Base-by-base conservation (phyloP, 768 basidiomycete species). In the Boletus insuetus region DNA sequence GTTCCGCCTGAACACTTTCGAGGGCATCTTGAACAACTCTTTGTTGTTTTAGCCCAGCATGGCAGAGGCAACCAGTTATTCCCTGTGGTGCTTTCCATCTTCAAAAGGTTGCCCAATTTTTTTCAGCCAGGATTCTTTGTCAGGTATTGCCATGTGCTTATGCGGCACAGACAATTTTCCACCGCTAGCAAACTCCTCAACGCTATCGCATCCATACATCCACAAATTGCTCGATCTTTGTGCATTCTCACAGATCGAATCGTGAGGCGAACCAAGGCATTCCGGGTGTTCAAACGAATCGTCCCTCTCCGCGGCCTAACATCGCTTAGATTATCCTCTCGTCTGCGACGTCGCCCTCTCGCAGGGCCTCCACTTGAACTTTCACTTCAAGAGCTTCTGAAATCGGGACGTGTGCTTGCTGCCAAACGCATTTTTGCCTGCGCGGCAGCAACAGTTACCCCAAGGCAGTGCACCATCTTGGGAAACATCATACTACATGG, bases 401-500 rank as follows among this genome's bases (percentile, higher is more conserved):
- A 54, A 69, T 59, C 74, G 2, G 71, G 75, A 14, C 78, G 80
- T 17, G 46, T 74, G 17, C 70, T 66, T 45, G 75, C 77, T 22
- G 85, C 82, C 4, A 75, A 75, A 51, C 73, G 63, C 53, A 54
- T 83, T 6, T 75, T 80, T 56, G 60, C 60, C 19, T 51, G 67
- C 24, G 66, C 67, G 3, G 64, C 64, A 29, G 46, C 53, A 20
- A 59, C 65, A 1, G 56, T 77, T 19, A 72, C 76, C 53, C 17
- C 53, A 5, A 62, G 59, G 53, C 66, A 66, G 14, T 65, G 70
- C 40, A 82, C 83, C 0, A 59, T 67, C 20, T 64, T 86, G 12
- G 84, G 83, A 4, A 90, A 89, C 61, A 74, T 76, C 31, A 75
- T 87, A 31, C 65, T 89, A 3, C 75, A 83, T 51, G 80, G 77